Evolutionary conservation across 768 basidiomycete species (phyloP).

Genomic region (Suillus bovinus): DNA sequence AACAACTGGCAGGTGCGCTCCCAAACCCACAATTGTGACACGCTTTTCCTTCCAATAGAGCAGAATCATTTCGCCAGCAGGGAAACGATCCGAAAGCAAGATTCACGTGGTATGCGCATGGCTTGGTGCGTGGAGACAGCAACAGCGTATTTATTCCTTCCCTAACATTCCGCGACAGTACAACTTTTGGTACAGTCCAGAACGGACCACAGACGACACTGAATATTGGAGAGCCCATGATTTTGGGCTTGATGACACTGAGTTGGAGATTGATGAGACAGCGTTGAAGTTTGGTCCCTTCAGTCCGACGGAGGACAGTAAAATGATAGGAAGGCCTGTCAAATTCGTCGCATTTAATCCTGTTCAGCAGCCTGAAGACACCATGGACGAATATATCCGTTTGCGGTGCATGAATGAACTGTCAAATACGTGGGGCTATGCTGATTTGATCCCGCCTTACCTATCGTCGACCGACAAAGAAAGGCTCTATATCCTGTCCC

Average conservation of each 20-base stretch:
- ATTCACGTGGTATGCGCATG: slow-evolving; percentile 1
- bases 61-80: neutral
- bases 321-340: neutral
- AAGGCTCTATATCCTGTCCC: neutral
- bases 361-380: neutral
- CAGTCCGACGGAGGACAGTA: neutral
- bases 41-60: too few species aligned
- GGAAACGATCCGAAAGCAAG: neutral
- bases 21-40: too few species aligned
- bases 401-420: neutral
- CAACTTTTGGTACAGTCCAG: slow-evolving; percentile 1
- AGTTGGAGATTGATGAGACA: neutral
- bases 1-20: neutral
- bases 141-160: neutral
- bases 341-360: neutral
- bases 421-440: neutral
- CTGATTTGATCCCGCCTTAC: neutral
- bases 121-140: neutral
- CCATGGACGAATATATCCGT: neutral
- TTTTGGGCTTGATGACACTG: neutral
- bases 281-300: neutral
- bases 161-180: neutral
- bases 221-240: neutral
- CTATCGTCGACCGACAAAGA: neutral
- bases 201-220: neutral